Conservation (phyloP, 108 stramenopile species). For the Fistulifera pelliculosa region DNA sequence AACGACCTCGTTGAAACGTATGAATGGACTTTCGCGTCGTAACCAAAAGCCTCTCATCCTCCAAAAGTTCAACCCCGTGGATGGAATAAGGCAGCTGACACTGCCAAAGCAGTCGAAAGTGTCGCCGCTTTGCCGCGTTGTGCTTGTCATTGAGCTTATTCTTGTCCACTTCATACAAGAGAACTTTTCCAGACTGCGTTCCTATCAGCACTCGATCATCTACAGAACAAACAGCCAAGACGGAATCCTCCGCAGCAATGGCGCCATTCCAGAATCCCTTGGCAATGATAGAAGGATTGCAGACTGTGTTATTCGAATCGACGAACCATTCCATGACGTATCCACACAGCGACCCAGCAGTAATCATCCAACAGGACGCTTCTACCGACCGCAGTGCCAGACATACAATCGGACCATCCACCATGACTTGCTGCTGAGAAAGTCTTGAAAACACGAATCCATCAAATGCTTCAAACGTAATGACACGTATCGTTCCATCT, state of each 20-base stretch:
- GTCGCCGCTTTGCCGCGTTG: background rate
- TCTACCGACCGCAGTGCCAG: background rate
- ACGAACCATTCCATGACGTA: conserved; percentile 24
- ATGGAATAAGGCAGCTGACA: conserved; percentile 32
- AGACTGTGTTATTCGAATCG: background rate
- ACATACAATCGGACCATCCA: conserved; percentile 33
- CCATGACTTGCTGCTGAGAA: conserved; percentile 23
- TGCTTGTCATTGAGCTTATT: background rate
- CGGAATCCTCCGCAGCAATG: conserved; percentile 25
- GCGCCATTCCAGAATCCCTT: conserved; percentile 12
- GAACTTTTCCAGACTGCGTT: conserved; percentile 21
- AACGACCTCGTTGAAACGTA: conserved; percentile 9
- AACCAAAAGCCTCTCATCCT: conserved; percentile 9
- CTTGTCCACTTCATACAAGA: conserved; percentile 13
- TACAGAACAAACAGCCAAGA: conserved; percentile 26
- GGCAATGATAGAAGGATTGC: conserved; percentile 34
- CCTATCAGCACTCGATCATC: conserved; percentile 24
- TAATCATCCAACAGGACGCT: conserved; percentile 4
- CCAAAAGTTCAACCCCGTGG: conserved; percentile 19
- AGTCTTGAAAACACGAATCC: conserved; percentile 5
- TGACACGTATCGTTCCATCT: conserved; percentile 37
- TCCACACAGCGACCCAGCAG: conserved; percentile 43
- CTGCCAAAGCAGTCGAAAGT: conserved; percentile 23
- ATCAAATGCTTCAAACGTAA: conserved; percentile 7
- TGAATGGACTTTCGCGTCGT: conserved; percentile 31